Evolutionary conservation across 768 basidiomycete species (phyloP), one percentile per base, ranked within the genome.

Genomic region (Tricholoma sp.): DNA sequence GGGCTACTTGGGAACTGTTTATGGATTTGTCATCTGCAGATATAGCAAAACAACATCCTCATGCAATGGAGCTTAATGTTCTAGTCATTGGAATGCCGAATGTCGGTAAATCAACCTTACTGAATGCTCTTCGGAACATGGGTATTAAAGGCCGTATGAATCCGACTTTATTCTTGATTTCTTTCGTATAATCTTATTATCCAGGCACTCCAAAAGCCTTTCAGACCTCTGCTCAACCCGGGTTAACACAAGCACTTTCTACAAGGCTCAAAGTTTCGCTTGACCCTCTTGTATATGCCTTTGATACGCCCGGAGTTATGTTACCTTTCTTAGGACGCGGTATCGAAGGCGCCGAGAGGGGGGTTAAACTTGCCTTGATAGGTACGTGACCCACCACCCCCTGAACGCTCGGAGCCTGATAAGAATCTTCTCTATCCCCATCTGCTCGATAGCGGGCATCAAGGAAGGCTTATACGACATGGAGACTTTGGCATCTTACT

Each of bases 11-110:
- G 16, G 54, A 52, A 29, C 52, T 37, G 50, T 47, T 19, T 57
- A 58, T 52, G 58, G 60, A 45, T 59, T 27, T 18, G 37, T 12
- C 55, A 51, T 50, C 12, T 37, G 10, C 58, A 92, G 89, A 83
- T 64, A 79, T 91, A 63, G 88, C 89, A 31, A 83, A 83, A 64
- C 76, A 77, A 41, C 80, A 86, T 67, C 83, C 83, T 52, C 82
- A 90, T 60, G 79, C 83, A 49, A 83, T 85, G 63, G 89, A 89
- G 68, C 74, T 92, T 62, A 94, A 94, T 64, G 88, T 98, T 6
- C 80, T 98, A 2, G 93, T 98, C 21, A 87, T 97, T 57, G 97
- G 97, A 21, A 98, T 99, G 96, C 97, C 97, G 16, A 98, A 98
- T 70, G 94, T 98, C 49, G 96, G 96, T 41, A 98, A 99, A 74